Evolutionary conservation across 2,329 filamentous ascomycete genomes (phyloP).

Genomic region (Microsporum ferrugineum): DNA sequence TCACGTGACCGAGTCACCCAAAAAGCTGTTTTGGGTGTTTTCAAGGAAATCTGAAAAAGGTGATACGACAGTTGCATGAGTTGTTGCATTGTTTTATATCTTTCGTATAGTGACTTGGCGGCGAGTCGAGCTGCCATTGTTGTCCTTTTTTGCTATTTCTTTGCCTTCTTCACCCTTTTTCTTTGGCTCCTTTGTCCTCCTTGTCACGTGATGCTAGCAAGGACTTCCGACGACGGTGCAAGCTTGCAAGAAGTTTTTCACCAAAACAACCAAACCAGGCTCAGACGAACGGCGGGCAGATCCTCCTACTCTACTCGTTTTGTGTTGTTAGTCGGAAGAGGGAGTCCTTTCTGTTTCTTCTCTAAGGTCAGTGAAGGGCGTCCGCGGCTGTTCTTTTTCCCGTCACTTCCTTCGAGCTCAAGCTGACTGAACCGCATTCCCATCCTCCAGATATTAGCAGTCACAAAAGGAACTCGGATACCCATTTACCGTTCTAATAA

Average conservation of each 20-base stretch:
- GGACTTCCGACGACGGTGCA: neutral
- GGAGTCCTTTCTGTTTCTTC: neutral
- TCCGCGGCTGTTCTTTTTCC: neutral
- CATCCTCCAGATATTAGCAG: neutral
- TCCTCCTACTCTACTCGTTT: neutral
- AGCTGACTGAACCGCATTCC: neutral
- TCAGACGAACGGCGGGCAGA: neutral
- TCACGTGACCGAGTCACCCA: neutral
- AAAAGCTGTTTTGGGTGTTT: neutral
- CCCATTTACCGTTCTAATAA: neutral
- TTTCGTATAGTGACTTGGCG: neutral
- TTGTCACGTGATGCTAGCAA: neutral
- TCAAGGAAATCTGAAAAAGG: neutral
- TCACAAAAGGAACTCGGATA: neutral
- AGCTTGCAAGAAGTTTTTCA: neutral
- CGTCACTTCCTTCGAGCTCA: neutral
- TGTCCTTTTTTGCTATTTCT: neutral
- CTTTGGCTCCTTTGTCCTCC: neutral
- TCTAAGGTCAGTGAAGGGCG: neutral
- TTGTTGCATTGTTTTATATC: neutral
- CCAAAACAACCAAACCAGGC: neutral
- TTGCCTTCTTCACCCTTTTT: neutral
- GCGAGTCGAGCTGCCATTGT: neutral
- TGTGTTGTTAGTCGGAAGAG: neutral
- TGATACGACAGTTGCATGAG: neutral